Evolutionary conservation across 1,139 yeast species (phyloP).

Genomic region (Magnusiomyces suaveolens): DNA sequence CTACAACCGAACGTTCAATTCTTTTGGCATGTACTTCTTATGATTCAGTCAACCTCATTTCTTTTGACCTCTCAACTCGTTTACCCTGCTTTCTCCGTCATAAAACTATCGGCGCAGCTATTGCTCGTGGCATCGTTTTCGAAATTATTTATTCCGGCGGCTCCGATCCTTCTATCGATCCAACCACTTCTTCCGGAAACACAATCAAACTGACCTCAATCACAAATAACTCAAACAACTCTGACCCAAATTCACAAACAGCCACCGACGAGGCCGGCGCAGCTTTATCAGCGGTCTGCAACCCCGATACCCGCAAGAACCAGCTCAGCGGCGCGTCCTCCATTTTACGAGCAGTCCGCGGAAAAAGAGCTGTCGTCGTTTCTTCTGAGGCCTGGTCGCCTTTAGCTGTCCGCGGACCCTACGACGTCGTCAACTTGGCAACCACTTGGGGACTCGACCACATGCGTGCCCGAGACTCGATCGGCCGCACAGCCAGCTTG

Average conservation of each 20-base stretch:
- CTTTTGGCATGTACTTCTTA: constrained; percentile 58
- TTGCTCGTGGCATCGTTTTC: constrained; percentile 70
- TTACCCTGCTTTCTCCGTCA: constrained; percentile 74
- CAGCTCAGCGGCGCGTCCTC: constrained; percentile 65
- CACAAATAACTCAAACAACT: constrained; percentile 20
- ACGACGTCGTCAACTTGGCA: constrained; percentile 60
- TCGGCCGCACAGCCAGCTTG: constrained; percentile 49
- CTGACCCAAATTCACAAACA: constrained; percentile 22
- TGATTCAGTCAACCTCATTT: constrained; percentile 69
- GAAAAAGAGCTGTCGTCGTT: constrained; percentile 69
- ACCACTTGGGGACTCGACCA: constrained; percentile 60
- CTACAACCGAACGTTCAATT: constrained; percentile 68
- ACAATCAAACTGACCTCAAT: constrained; percentile 26
- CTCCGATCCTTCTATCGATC: constrained; percentile 22
- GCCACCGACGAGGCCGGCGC: constrained; percentile 10
- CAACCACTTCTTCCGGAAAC: constrained; percentile 40
- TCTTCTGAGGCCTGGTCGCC: constrained; percentile 65
- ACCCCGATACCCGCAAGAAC: constrained; percentile 39
- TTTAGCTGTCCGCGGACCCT: constrained; percentile 50
- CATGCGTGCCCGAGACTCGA: constrained; percentile 51
- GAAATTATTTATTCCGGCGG: constrained; percentile 57
- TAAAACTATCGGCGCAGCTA: constrained; percentile 74
- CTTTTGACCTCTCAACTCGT: constrained; percentile 56
- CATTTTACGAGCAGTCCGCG: constrained; percentile 61
- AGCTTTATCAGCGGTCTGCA: constrained; percentile 17